Evolutionary conservation across 257 asterid species (phyloP).

Genomic region (Schizonepeta tenuifolia): DNA sequence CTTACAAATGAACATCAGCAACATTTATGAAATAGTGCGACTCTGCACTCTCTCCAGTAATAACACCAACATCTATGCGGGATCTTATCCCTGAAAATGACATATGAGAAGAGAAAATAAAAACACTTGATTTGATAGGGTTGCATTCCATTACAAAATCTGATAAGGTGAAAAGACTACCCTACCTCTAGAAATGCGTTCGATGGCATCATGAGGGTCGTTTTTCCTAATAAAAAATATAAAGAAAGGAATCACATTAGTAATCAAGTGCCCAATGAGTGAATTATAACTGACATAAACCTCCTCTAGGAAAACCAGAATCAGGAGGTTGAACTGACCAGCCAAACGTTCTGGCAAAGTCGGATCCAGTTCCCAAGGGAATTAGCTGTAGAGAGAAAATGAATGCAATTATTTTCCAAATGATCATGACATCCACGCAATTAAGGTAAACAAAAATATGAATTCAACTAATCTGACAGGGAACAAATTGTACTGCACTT

Average conservation of each 20-base stretch:
- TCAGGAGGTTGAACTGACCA: slow-evolving; percentile 60
- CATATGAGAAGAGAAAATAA: slow-evolving; percentile 33
- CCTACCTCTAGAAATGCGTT: slow-evolving; percentile 77
- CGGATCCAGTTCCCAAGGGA: slow-evolving; percentile 96
- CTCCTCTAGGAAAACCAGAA: slow-evolving; percentile 28
- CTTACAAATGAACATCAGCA: slow-evolving; percentile 90
- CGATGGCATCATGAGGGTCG: slow-evolving; percentile 81
- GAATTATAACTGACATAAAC: slow-evolving; percentile 3
- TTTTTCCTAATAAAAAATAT: slow-evolving; percentile 63
- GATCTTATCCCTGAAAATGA: slow-evolving; percentile 68
- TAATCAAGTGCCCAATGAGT: slow-evolving; percentile 17
- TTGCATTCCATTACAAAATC: slow-evolving; percentile 15
- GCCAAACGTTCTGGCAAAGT: slow-evolving; percentile 87
- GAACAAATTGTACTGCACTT: slow-evolving; percentile 8
- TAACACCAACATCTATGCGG: slow-evolving; percentile 72
- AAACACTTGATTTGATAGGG: neutral
- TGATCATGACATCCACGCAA: slow-evolving; percentile 32
- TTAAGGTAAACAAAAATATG: slow-evolving; percentile 17
- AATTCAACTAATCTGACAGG: slow-evolving; percentile 29
- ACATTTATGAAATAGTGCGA: slow-evolving; percentile 84
- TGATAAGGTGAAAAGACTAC: slow-evolving; percentile 3
- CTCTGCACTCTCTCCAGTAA: slow-evolving; percentile 60
- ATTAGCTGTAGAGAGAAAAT: slow-evolving; percentile 62
- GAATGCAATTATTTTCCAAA: slow-evolving; percentile 29
- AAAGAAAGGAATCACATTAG: slow-evolving; percentile 18